Conservation (phyloP, 306 rosid genomes). For the Oxytropis ochrocephala region DNA sequence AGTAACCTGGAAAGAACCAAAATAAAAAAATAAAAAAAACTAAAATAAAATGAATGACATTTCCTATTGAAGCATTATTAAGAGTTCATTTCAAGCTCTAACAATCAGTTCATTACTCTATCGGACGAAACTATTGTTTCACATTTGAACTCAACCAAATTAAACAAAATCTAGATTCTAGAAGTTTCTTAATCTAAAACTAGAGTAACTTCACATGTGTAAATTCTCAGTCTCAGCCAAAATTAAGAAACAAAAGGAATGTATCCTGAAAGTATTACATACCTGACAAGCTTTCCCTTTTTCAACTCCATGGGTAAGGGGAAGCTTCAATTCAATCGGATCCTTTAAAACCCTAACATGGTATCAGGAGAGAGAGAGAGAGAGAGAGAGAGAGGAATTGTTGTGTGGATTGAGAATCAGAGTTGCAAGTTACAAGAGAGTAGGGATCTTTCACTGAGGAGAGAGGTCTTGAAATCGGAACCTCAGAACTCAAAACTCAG, state of each 20-base stretch:
- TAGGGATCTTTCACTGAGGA: background rate
- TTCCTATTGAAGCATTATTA: background rate
- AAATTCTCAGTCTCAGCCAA: background rate
- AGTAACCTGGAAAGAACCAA: background rate
- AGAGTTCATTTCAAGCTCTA: background rate
- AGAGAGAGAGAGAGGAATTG: background rate
- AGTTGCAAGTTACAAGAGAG: background rate
- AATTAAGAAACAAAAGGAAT: background rate
- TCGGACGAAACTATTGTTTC: background rate
- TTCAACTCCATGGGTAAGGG: conserved; percentile 48
- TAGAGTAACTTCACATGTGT: background rate
- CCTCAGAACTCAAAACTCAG: background rate
- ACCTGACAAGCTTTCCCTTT: conserved; percentile 79
- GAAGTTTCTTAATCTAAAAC: background rate
- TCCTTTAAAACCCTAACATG: conserved; percentile 31
- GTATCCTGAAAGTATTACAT: background rate
- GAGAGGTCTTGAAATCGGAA: background rate
- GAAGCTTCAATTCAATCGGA: conserved; percentile 22
- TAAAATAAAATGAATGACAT: conserved; percentile 14
- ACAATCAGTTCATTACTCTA: background rate
- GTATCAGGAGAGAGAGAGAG: background rate
- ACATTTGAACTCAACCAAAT: background rate
- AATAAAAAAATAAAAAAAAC: background rate
- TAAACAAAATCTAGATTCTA: conserved; percentile 8
- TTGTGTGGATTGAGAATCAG: background rate